Percentiles rank a stretch among this genome's conserved stretches.
Conservation (phyloP, 257 asterid species). For the Lantana camara region DNA sequence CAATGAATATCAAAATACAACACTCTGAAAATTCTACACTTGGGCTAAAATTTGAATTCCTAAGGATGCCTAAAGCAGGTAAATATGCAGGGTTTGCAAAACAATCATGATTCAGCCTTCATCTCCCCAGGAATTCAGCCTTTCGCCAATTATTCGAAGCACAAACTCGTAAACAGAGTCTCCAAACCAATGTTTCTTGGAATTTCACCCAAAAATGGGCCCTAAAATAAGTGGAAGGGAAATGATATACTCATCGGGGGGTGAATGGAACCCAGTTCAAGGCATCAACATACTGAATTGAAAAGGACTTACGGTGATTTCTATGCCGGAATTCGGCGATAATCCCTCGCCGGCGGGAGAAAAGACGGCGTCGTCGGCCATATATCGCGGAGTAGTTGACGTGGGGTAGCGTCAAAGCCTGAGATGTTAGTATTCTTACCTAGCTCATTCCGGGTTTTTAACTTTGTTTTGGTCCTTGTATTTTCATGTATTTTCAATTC, state of each 20-base stretch:
- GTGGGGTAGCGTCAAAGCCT: conserved; percentile 50
- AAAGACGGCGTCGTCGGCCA: conserved; percentile 52
- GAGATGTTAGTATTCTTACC: conserved; percentile 40
- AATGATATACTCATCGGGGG: conserved; percentile 33
- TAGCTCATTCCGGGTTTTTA: conserved; percentile 23
- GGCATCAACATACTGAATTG: not conserved
- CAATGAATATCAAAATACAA: not conserved
- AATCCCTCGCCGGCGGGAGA: conserved; percentile 47
- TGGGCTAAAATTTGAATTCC: not conserved
- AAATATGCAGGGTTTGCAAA: not conserved
- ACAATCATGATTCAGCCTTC: conserved; percentile 2
- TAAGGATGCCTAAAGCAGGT: not conserved
- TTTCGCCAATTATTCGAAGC: not conserved
- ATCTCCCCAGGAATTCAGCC: conserved; percentile 1
- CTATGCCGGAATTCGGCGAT: conserved; percentile 47
- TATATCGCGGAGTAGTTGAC: conserved; percentile 32
- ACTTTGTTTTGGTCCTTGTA: conserved; percentile 30
- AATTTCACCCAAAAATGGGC: conserved; percentile 4
- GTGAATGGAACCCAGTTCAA: conserved; percentile 21
- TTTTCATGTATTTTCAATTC: conserved; percentile 21
- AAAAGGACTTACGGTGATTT: conserved; percentile 48
- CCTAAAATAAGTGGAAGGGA: conserved; percentile 11
- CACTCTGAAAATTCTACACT: not conserved
- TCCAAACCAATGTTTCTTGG: not conserved
- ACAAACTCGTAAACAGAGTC: not conserved